phyloP scores from a whole-genome alignment of 129 eudicot species.

The Lactuca sativa region DNA sequence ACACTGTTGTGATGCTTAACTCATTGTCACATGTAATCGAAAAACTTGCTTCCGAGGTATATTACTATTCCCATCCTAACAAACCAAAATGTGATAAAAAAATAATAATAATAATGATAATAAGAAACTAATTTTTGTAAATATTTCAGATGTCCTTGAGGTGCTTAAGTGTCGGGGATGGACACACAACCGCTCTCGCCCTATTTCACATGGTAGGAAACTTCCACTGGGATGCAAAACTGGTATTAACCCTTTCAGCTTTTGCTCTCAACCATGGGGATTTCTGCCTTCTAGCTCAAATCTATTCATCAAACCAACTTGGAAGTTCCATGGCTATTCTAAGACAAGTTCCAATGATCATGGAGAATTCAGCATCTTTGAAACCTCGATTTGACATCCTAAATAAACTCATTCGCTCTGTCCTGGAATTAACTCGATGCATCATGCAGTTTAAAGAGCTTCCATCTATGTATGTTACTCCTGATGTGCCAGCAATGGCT shows the following conservation, averaged over 20 bases:
- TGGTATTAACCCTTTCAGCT: slow-evolving; percentile 70
- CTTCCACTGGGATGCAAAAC: slow-evolving; percentile 91
- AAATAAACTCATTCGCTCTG: slow-evolving; percentile 43
- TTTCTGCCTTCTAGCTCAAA: slow-evolving; percentile 84
- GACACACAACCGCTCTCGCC: slow-evolving; percentile 57
- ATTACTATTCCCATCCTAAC: slow-evolving; percentile 2
- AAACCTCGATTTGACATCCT: slow-evolving; percentile 66
- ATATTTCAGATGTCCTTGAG: slow-evolving; percentile 52
- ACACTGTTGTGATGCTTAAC: slow-evolving; percentile 35
- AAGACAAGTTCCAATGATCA: slow-evolving; percentile 60
- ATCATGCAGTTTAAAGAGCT: slow-evolving; percentile 63
- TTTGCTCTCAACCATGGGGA: slow-evolving; percentile 81
- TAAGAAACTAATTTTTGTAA: not conserved
- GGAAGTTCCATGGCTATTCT: slow-evolving; percentile 80
- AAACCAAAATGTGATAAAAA: not conserved
- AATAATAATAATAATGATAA: not conserved
- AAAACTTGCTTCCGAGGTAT: slow-evolving; percentile 60
- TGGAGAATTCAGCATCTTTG: slow-evolving; percentile 50
- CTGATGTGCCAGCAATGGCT: slow-evolving; percentile 54
- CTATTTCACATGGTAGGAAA: slow-evolving; percentile 49
- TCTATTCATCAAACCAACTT: slow-evolving; percentile 57
- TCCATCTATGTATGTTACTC: slow-evolving; percentile 43
- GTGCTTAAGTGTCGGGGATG: slow-evolving; percentile 49
- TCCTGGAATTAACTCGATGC: slow-evolving; percentile 56
- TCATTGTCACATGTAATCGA: slow-evolving; percentile 48